phyloP scores from a whole-genome alignment of 208 protist species.

The Acanthamoeba healyi region DNA sequence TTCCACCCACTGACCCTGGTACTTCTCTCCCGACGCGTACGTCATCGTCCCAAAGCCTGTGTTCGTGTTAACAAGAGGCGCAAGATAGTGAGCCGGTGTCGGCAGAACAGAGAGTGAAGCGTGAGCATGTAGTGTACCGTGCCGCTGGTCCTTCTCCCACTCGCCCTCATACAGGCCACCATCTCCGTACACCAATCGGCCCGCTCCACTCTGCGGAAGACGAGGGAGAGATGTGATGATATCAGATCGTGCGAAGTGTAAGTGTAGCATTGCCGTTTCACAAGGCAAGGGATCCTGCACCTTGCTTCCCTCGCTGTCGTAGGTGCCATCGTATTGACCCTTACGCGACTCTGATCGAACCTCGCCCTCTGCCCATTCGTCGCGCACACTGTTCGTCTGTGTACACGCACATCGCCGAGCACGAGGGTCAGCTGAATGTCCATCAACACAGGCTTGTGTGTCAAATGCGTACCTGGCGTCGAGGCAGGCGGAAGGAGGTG shows the following conservation, averaged over 20 bases:
- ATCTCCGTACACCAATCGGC: conserved; percentile 16
- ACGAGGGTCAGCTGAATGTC: background rate
- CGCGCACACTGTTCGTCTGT: background rate
- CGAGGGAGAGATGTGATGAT: background rate
- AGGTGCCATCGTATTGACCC: conserved; percentile 42
- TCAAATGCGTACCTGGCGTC: conserved; percentile 22
- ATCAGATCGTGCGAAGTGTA: background rate
- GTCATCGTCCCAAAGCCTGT: conserved; percentile 34
- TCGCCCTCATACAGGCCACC: conserved; percentile 57
- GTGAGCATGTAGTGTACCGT: conserved; percentile 20
- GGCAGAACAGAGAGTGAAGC: background rate
- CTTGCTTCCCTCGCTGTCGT: conserved; percentile 43
- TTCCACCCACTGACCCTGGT: conserved; percentile 61
- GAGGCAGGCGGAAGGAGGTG: conserved; percentile 39
- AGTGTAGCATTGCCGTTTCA: too few species aligned
- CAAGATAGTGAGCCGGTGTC: background rate
- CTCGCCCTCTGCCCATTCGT: conserved; percentile 39
- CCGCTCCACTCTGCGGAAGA: background rate
- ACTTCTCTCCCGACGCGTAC: conserved; percentile 63
- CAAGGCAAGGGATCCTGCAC: too few species aligned
- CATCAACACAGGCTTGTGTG: background rate
- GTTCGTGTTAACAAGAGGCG: background rate
- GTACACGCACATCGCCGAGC: background rate
- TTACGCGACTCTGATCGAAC: background rate
- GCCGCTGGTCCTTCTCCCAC: conserved; percentile 63